Evolutionary conservation across 2,329 filamentous ascomycete species (phyloP), one percentile per base, ranked within the genome.

Genomic region (Fusarium sp.): DNA sequence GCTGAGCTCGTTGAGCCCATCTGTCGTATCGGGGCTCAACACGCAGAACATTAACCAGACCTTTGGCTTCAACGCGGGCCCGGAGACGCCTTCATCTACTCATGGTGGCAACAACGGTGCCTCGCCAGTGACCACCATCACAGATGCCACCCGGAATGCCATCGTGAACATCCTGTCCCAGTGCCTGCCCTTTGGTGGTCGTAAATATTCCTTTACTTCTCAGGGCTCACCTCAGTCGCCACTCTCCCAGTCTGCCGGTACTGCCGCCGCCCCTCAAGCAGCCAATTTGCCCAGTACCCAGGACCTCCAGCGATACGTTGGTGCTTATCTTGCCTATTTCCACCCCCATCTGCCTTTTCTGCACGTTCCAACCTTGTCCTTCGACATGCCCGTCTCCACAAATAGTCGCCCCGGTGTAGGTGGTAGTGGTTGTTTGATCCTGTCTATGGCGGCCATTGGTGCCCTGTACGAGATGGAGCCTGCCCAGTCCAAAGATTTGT

Each of bases 291-390:
- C 95, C 58, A 93, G 87, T 81, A 95, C 93, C 33, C 85, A 87
- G 76, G 93, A 97, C 77, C 88, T 98, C 67, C 93, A 96, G 79
- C 91, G 93, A 78, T 97, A 94, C 79, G 92, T 97, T 68, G 89
- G 90, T 70, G 91, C 94, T 64, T 98, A 97, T 81, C 89, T 98
- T 75, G 89, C 90, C 70, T 97, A 93, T 78, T 97, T 97, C 79
- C 94, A 97, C 77, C 95, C 95, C 20, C 95, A 98, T 78, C 81
- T 97, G 66, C 95, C 96, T n/a, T 97, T 98, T 79, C 83, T 97
- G 66, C 95, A 98, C 80, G 88, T 97, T 72, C 90, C 94, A 57
- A 97, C 95, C 14, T 84, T 98, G 68, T 93, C 93, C 42, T 97
- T 98, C 81, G 93, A 97, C 75, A 87, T 92, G 56, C 86, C 91